Base-by-base conservation (phyloP, 225 moss, liverwort and hornwort species). In the Sphagnum tenellum region DNA sequence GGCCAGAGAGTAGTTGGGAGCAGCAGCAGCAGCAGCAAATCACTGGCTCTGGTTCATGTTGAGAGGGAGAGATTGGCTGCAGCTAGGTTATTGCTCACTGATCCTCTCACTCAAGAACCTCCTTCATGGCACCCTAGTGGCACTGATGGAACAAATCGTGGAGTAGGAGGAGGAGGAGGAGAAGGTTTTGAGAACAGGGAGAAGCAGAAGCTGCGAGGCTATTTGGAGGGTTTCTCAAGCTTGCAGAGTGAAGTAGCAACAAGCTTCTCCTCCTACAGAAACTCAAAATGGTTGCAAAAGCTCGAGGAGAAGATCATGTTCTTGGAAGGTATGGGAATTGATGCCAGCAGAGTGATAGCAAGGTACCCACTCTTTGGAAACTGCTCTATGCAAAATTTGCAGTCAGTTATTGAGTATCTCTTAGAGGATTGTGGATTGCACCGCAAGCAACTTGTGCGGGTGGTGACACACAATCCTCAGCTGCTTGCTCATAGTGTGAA, bases 311-410 rank as follows among this genome's bases (percentile, higher is more conserved):
- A 78, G 67, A 70, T 89, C 13, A 9, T 82, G 61, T 82, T 82
- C 48, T 48, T 95, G 70, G 91, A 95, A 56, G 84, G 77, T 57
- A 68, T 89, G 66, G 84, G 84, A n/a, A 77, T 95, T 7, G 88
- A 95, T 63, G 83, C 82, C 0, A 72, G 62, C 8, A 74, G 77
- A 72, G 71, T 89, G 70, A 68, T 89, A 59, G 59, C 50, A 45
- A 63, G 72, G 50, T 84, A 82, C 63, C 94, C 94, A 47, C 48
- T 77, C 14, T 79, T 89, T 57, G 69, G 84, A 9, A 89, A 77
- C 44, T 74, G 73, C 68, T 63, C 76, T 3, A 56, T 88, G 55
- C 74, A 81, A 49, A 88, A 81, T 46, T 62, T 87, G 11, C 80
- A 75, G 64, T 72, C 76, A 0, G 82, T 91, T 46, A 76, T 89